phyloP scores from a whole-genome alignment of 305 asterid genomes.

The Fraxinus sp. region DNA sequence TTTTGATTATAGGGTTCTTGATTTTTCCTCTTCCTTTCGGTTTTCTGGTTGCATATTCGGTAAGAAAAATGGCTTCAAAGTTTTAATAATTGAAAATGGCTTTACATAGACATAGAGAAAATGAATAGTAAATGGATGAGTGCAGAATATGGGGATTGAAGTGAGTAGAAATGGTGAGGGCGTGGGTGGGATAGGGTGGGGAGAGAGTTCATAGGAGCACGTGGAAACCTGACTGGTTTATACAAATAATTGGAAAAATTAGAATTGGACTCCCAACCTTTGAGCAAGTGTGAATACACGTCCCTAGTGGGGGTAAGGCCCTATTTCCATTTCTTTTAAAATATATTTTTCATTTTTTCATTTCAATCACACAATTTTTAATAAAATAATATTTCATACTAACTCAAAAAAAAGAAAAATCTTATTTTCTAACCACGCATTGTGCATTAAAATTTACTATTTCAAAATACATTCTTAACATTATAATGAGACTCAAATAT shows the following conservation, averaged over 20 bases:
- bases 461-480: too few species aligned
- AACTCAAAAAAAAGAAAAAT: too few species aligned
- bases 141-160: slow-evolving; percentile 50
- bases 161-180: slow-evolving; percentile 46
- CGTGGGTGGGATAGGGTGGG: slow-evolving; percentile 1
- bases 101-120: neutral
- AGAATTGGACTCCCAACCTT: neutral
- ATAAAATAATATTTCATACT: too few species aligned
- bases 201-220: slow-evolving; percentile 71
- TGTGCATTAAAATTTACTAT: too few species aligned
- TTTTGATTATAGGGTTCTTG: slow-evolving; percentile 21
- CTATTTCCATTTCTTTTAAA: too few species aligned
- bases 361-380: too few species aligned
- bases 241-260: slow-evolving; percentile 18
- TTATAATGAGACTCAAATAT: too few species aligned
- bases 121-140: slow-evolving; percentile 19
- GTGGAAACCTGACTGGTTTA: slow-evolving; percentile 58
- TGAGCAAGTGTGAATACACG: neutral
- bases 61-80: neutral
- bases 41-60: neutral
- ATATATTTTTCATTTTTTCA: too few species aligned
- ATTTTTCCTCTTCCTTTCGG: neutral
- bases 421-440: too few species aligned
- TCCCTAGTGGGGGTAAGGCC: neutral
- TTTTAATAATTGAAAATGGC: slow-evolving; percentile 18